Base-by-base conservation (phyloP, 306 rosid genomes). In the Carpinus fangiana region DNA sequence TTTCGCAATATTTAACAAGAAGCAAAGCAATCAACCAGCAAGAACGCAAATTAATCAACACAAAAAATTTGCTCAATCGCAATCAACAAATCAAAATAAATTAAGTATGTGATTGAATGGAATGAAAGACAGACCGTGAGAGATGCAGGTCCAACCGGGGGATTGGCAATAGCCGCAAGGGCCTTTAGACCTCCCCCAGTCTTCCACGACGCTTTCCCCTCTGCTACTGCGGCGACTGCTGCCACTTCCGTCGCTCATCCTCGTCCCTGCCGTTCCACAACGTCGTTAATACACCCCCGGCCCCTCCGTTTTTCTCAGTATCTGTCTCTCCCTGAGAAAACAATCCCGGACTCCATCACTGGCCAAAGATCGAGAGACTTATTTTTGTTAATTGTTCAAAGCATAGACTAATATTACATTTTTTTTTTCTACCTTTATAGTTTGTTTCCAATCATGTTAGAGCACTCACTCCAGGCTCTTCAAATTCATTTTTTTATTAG, bases 111-210 rank as follows among this genome's bases (percentile, higher is more conserved):
- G 4, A 1, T 11, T 48, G 52, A 48, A 48, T 16, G 2, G n/a
- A 61, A 3, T 68, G 38, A 52, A 56, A n/a, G 43, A 71, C 61
- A 26, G 76, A 95, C 99, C 97, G 50, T 95, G 93, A 81, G 97
- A 85, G 87, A 91, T 84, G 85, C 98, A 87, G 76, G 82, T 76
- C 53, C 72, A 87, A 83, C 87, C 81, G 7, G 88, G 64, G 54
- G 97, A 90, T 90, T 77, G 82, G 76, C 99, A 95, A 61, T 95
- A 96, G 62, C 96, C 99, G 77, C 99, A 95, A 52, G 93, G 75
- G 82, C 87, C 76, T 76, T 81, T 85, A 38, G 84, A 85, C 62
- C 81, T 87, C 76, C 91, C 89, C 7, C 80, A 89, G 80, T 96
- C 92, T 12, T 56, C 72, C 28, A 96, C 97, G 8, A 86, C 88